Base-by-base conservation (phyloP, 768 basidiomycete genomes). In the Amanita molliuscula region DNA sequence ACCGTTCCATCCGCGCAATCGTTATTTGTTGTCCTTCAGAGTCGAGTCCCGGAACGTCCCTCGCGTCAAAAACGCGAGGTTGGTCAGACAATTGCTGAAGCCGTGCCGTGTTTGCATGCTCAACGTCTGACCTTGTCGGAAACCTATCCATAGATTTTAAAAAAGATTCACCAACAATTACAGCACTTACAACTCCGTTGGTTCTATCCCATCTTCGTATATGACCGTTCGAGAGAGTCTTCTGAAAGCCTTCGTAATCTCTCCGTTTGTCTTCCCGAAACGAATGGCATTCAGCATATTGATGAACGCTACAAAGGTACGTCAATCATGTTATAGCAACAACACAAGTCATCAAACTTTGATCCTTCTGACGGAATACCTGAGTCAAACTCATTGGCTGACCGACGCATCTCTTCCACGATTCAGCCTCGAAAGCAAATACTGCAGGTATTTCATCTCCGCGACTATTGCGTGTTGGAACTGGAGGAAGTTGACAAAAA, bases 401-500 rank as follows among this genome's bases (percentile, higher is more conserved):
- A 4, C 72, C 75, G 21, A 95, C 76, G 55, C 87, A 84, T 23
- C 65, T 60, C 16, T 67, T 58, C 91, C 92, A 95, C n/a, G 73
- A 69, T 11, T 73, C 55, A 0, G 91, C 83, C 48, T 94, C 88
- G 60, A 96, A 94, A 3, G 84, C 81, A 63, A 94, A 94, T 5
- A 54, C 62, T 4, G 79, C 67, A 6, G 71, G 67, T 28, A 80
- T 70, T 9, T 73, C 36, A 55, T 75, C 52, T 55, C 74, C 74
- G 44, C 78, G 67, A 58, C 68, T 61, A 65, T 75, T 58, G 55
- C 73, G 65, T 29, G 67, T 69, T 10, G 76, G 70, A 0, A 94
- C 88, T 1, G 92, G 92, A 8, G 92, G 92, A 0, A 96, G 72
- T 63, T 96, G 91, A 60, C 81, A 93, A 63, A 94, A 94, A 61